Base-by-base conservation (phyloP, 1,284 basidiomycete genomes). In the Leccinum pachyderme region DNA sequence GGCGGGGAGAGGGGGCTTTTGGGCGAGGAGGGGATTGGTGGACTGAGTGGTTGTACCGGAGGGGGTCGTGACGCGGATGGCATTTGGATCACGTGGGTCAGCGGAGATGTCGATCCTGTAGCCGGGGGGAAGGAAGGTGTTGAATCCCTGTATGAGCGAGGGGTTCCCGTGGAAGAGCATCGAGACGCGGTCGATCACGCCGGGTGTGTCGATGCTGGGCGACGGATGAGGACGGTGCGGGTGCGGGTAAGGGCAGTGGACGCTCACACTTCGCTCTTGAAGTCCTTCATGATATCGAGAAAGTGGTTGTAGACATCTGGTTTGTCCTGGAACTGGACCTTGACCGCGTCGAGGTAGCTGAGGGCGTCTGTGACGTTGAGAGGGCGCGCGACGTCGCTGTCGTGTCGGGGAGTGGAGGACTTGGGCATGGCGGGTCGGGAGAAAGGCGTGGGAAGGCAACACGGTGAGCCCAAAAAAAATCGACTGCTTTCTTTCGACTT, bases 261-360 rank as follows among this genome's bases (percentile, higher is more conserved):
- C 53, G 82, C 91, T 77, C 72, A 97, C 94, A 83, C 81, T 74
- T 95, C 91, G 63, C 90, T 90, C 77, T 98, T 97, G 74, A 97
- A 97, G 72, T 99, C 96, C 77, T 98, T 99, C 96, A 98, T 98
- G 68, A 98, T 97, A 73, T 98, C 96, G 72, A 98, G 76, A 72
- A 98, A 98, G 63, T 90, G 87, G 73, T 98, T 98, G 80, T 98
- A 98, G 29, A 98, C 95, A 68, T 98, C 93, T 25, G 95, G 95
- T 71, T 89, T 87, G 70, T 94, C 89, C 59, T 87, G 80, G 72
- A 98, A 98, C 78, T 95, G 91, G 54, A 86, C 79, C 79, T 98
- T 98, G 76, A 98, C 95, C 57, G 94, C 92, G 74, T 98, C 95
- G 65, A 98, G 83, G 67, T 99, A 99, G 69, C 88, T 91, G 68